Percentiles rank a stretch among this genome's conserved stretches.
These are phyloP conservation scores for Pyrenophora graminea DNA, from an alignment of 2,329 filamentous ascomycete genomes.

Conservation along the genomic window DNA sequence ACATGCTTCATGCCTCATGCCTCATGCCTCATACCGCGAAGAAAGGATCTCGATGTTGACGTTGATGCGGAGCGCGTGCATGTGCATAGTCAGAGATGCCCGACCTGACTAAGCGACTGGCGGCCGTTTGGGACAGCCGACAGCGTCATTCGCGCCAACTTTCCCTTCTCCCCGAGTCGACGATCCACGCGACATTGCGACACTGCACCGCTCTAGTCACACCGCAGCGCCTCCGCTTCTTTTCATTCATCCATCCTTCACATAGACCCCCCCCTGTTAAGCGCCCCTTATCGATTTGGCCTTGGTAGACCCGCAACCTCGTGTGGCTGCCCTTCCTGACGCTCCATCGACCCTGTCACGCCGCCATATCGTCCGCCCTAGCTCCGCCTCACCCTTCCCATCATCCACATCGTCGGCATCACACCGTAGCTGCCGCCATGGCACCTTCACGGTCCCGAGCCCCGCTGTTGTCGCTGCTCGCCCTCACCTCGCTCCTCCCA, in stretches of 20 bases:
- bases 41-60: not conserved
- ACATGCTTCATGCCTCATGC: not conserved
- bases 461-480: conserved; percentile 30
- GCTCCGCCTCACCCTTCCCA: conserved; percentile 7
- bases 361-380: conserved; percentile 6
- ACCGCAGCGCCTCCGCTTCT: conserved; percentile 7
- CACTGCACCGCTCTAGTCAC: conserved; percentile 17
- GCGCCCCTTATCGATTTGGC: not conserved
- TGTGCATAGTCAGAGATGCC: not conserved
- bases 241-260: not conserved
- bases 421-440: conserved; percentile 31
- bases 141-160: conserved; percentile 23
- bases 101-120: conserved; percentile 14
- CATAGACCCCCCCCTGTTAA: not conserved
- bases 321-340: conserved; percentile 2
- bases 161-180: conserved; percentile 7
- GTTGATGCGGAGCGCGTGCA: not conserved
- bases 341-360: conserved; percentile 6
- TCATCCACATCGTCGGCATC: conserved; percentile 12
- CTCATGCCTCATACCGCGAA: not conserved
- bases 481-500: conserved; percentile 32
- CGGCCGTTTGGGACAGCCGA: conserved; percentile 1
- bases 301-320: conserved; percentile 1
- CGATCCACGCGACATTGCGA: conserved; percentile 21
- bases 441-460: conserved; percentile 29